Base-by-base conservation (phyloP, 1,284 basidiomycete genomes). In the Termitomyces sp. region DNA sequence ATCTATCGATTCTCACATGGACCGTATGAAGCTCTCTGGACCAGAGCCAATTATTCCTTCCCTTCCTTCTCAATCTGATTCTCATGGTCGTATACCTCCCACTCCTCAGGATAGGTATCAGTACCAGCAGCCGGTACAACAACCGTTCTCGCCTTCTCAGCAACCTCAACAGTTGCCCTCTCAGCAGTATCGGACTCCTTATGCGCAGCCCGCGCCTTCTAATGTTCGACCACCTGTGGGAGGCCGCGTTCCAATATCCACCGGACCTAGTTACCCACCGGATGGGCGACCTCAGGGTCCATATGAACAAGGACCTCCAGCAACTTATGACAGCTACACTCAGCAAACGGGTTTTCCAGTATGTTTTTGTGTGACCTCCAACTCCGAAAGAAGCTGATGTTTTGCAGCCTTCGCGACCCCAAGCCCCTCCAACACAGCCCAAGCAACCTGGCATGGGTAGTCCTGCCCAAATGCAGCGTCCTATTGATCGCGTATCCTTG, bases 1-100 rank as follows among this genome's bases (percentile, higher is more conserved):
- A 50, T 61, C 70, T n/a, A 39, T 71, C 36, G 70, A 71, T 54
- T 50, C 62, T 0, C 68, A 67, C 34, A 73, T 85, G 70, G 82
- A 79, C 33, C 75, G 77, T 54, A 60, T 83, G 67, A 79, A 77
- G 53, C 66, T 85, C 1, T 52, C 63, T 34, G 76, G 67, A n/a
- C 57, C 67, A 40, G 68, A 70, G 44, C 65, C 71, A 52, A 59
- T 62, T 41, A 65, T 70, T 43, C 65, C 50, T 21, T 45, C 70
- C 41, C 65, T 49, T 13, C 47, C 71, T 44, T 65, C 70, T 48
- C 49, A 68, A 43, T 45, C 65, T 10, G 78, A 81, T 45, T 61
- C 70, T 4, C 78, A 71, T 57, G 67, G 71, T 40, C 60, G 62
- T 46, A 60, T 61, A 21, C 53, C 60, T 42, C 46, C 58, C 41